Evolutionary conservation across 1,139 yeast genomes (phyloP), one percentile per base, ranked within the genome.

Genomic region (Sugiyamaella sp.): DNA sequence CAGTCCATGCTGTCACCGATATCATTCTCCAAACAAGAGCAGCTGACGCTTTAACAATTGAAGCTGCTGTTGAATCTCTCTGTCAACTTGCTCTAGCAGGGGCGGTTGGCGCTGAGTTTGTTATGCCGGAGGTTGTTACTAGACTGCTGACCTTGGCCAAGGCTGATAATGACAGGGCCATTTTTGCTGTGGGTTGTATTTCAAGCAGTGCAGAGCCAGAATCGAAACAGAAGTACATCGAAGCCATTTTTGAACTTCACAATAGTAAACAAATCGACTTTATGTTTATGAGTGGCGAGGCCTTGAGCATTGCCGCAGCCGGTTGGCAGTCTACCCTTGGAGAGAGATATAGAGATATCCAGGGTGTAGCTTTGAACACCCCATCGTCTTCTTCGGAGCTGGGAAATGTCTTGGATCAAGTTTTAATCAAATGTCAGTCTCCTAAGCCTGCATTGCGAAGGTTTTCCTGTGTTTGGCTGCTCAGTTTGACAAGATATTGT

Each of bases 381-480:
- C 57, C 62, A n/a, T 21, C 43, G 2, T 12, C 41, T 19, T 44
- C 51, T 4, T 46, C 49, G 1, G 43, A 59, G 12, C 57, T 71
- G 3, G 57, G 57, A 1, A 49, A 57, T 21, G 71, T 86, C 1
- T 66, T 89, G 14, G 69, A 74, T 0, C 67, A 71, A 6, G 74
- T 87, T 0, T 69, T 89, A 16, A 70, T 69, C 10, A 76, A 83
- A 1, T 81, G 90, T 57, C 71, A 76, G 8, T 74, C 80, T 19
- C 80, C 96, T 0, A 88, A 87, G 60, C 97, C 97, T 0, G 71
- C 85, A 1, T 68, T 86, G 44, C 76, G 95, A 57, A 85, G 80
- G 60, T 87, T 93, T 1, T 81, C 91, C 0, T 89, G 96, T 70
- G 80, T 91, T 39, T 90, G 98, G 96, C 73, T 93, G 19, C 74